These are phyloP conservation scores for Zoysia matrella DNA, from an alignment of 202 grass and related monocot species.

Conservation along the genomic window DNA sequence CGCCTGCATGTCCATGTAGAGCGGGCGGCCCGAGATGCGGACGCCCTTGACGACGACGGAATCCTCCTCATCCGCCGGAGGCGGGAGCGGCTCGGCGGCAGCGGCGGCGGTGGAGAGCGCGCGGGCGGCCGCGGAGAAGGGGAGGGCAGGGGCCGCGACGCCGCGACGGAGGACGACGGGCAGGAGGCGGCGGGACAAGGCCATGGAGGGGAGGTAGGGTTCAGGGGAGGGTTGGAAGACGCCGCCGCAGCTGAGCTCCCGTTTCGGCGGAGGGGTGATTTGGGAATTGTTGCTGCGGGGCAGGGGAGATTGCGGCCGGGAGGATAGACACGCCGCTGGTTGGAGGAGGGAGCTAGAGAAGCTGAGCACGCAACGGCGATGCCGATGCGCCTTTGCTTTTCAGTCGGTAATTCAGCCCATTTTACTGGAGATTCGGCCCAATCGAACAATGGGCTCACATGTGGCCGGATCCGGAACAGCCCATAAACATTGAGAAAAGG, in stretches of 20 bases:
- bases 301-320: background rate
- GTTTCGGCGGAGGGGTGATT: constrained; percentile 47
- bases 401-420: background rate
- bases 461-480: background rate
- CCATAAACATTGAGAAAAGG: too few relatives aligned
- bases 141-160: background rate
- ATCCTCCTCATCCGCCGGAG: background rate
- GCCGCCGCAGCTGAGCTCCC: constrained; percentile 34
- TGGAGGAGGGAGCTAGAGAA: background rate
- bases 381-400: background rate
- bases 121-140: background rate
- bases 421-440: background rate
- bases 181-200: constrained; percentile 53
- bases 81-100: background rate
- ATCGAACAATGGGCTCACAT: background rate
- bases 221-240: constrained; percentile 30
- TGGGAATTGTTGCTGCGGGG: constrained; percentile 12
- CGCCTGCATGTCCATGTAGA: constrained; percentile 86
- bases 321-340: constrained; percentile 11
- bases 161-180: constrained; percentile 47
- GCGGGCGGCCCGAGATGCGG: constrained; percentile 71
- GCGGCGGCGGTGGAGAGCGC: constrained; percentile 48
- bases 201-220: constrained; percentile 52
- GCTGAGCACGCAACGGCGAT: constrained; percentile 25
- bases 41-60: constrained; percentile 68